phyloP scores from a whole-genome alignment of 805 yeast species.

The Lipomyces starkeyi region DNA sequence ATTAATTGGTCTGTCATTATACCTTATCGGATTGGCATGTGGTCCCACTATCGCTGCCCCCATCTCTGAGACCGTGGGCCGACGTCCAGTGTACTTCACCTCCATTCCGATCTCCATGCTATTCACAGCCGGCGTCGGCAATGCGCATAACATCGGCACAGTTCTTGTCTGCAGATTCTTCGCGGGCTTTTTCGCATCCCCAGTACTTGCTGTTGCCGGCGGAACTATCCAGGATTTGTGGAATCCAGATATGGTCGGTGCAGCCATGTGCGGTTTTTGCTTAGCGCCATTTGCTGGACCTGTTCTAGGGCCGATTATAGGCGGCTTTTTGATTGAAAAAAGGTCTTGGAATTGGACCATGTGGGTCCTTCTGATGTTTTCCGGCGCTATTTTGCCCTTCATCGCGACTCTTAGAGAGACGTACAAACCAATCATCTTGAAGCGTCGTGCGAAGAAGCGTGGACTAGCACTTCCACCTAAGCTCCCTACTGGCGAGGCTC shows the following conservation, averaged over 20 bases:
- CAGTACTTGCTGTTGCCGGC: constrained; percentile 86
- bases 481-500: constrained; percentile 44
- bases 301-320: constrained; percentile 52
- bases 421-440: constrained; percentile 69
- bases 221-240: constrained; percentile 81
- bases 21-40: constrained; percentile 69
- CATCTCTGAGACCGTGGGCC: constrained; percentile 69
- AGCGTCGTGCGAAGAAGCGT: constrained; percentile 64
- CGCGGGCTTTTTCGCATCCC: constrained; percentile 78
- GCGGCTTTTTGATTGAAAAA: constrained; percentile 61
- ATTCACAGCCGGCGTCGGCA: constrained; percentile 41
- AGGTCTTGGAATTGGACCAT: constrained; percentile 67
- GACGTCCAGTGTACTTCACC: constrained; percentile 60
- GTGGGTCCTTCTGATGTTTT: constrained; percentile 75
- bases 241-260: constrained; percentile 65
- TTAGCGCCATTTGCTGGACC: constrained; percentile 69
- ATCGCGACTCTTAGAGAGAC: constrained; percentile 66
- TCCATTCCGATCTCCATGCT: constrained; percentile 45
- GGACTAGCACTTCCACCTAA: constrained; percentile 48
- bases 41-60: constrained; percentile 57
- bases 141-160: constrained; percentile 63
- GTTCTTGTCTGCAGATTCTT: constrained; percentile 74
- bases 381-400: constrained; percentile 58
- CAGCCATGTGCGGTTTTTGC: constrained; percentile 75
- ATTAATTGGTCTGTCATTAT: constrained; percentile 59